These are phyloP conservation scores for Sporothrix protearum DNA, from an alignment of 2,329 filamentous ascomycete species.

Conservation along the genomic window DNA sequence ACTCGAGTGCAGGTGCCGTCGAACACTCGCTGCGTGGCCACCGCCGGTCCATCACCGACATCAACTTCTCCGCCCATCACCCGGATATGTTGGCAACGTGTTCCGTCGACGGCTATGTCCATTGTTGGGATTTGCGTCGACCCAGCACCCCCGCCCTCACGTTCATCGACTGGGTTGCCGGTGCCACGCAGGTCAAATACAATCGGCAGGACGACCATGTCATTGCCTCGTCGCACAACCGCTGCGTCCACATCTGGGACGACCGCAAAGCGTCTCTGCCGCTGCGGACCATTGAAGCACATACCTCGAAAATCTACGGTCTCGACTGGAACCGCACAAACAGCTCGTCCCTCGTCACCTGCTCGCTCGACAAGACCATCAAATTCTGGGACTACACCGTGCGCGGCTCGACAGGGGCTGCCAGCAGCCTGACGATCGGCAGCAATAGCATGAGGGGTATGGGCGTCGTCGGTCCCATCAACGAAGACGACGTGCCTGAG, in stretches of 20 bases:
- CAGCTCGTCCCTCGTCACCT: conserved; percentile 71
- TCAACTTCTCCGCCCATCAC: conserved; percentile 93
- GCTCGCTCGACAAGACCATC: conserved; percentile 86
- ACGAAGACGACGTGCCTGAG: conserved; percentile 62
- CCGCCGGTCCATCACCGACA: conserved; percentile 86
- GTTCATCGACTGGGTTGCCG: conserved; percentile 90
- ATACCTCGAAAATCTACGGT: conserved; percentile 91
- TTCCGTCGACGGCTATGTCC: conserved; percentile 87
- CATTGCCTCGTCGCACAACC: conserved; percentile 85
- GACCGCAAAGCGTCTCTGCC: conserved; percentile 74
- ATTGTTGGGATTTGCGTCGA: conserved; percentile 82
- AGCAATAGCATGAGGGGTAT: neutral
- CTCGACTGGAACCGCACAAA: conserved; percentile 87
- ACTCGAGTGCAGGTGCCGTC: conserved; percentile 66
- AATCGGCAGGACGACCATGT: conserved; percentile 84
- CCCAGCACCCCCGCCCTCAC: conserved; percentile 70
- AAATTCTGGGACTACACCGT: conserved; percentile 80
- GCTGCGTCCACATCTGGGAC: conserved; percentile 86
- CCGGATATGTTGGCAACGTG: conserved; percentile 87
- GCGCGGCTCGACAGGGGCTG: neutral
- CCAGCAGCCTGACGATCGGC: neutral
- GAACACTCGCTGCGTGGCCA: conserved; percentile 82
- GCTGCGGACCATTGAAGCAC: conserved; percentile 78
- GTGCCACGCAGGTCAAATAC: conserved; percentile 93
- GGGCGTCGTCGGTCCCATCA: conserved; percentile 27